These are phyloP conservation scores for Naganishia randhawae DNA, from an alignment of 768 basidiomycete genomes.

Conservation along the genomic window DNA sequence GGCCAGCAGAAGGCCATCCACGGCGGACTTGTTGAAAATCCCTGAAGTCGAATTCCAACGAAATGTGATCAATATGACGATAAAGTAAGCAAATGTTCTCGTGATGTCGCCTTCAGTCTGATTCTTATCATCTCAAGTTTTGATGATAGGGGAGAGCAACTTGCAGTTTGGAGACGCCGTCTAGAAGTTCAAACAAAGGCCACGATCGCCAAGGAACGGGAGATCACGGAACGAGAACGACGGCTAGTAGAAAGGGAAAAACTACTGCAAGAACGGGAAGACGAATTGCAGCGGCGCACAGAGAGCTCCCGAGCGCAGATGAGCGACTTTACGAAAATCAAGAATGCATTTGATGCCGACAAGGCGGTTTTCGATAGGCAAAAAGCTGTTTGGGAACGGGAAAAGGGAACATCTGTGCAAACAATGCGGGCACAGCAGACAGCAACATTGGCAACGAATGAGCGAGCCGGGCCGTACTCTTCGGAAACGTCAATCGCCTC, in stretches of 20 bases:
- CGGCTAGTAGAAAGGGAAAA: conserved; percentile 37
- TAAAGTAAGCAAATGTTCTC: neutral
- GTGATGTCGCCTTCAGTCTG: neutral
- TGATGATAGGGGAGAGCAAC: conserved; percentile 32
- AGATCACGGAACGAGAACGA: conserved; percentile 35
- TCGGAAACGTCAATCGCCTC: neutral
- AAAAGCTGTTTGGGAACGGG: conserved; percentile 3
- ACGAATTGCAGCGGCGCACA: neutral
- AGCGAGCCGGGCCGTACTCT: neutral
- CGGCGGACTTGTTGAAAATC: conserved; percentile 37
- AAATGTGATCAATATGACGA: conserved; percentile 2
- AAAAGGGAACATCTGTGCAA: conserved; percentile 5
- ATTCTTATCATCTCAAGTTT: neutral
- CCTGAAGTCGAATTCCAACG: conserved; percentile 17
- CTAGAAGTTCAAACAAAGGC: neutral
- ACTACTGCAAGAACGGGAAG: conserved; percentile 32
- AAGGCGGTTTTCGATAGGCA: conserved; percentile 12
- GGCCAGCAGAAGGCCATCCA: conserved; percentile 45
- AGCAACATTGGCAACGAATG: neutral
- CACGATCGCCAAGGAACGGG: conserved; percentile 28
- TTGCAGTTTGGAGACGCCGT: conserved; percentile 20
- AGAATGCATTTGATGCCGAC: conserved; percentile 1
- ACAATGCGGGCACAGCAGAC: neutral
- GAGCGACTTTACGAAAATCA: conserved; percentile 12
- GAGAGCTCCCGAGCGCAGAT: conserved; percentile 22